Percentiles rank a stretch among this genome's conserved stretches.
Evolutionary conservation across 164 flowering plant species (phyloP).

Genomic region (Hamamelis virginiana): DNA sequence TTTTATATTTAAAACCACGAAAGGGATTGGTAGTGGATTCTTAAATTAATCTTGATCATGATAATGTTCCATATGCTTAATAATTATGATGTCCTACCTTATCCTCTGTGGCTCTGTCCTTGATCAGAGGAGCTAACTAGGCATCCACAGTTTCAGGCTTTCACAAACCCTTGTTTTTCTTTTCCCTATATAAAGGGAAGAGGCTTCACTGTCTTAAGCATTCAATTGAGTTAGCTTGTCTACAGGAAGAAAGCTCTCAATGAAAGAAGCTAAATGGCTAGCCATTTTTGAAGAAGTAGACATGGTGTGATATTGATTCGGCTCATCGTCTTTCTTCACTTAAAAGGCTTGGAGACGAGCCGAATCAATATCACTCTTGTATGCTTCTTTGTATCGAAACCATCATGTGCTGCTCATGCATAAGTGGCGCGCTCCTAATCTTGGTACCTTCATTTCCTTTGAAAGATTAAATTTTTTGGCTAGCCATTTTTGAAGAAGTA

Average conservation of each 20-base stretch:
- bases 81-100: slow-evolving; percentile 4
- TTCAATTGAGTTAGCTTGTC: background rate
- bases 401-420: no score
- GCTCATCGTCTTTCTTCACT: slow-evolving; percentile 29
- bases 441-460: no score
- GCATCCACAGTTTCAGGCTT: background rate
- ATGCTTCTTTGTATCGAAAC: slow-evolving; percentile 23
- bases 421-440: no score
- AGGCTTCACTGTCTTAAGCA: background rate
- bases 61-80: slow-evolving; percentile 8
- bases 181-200: background rate
- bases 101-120: slow-evolving; percentile 1
- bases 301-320: slow-evolving; percentile 64
- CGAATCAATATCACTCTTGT: slow-evolving; percentile 84
- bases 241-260: background rate
- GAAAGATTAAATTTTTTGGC: no score
- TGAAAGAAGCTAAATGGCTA: no score
- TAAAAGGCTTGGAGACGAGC: slow-evolving; percentile 32
- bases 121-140: background rate
- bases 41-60: slow-evolving; percentile 2
- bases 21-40: slow-evolving; percentile 16
- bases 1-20: background rate
- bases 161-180: no score
- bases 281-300: slow-evolving; percentile 34
- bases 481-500: slow-evolving; percentile 30